These are phyloP conservation scores for Echites panduratus DNA, from an alignment of 257 asterid species.

Conservation along the genomic window DNA sequence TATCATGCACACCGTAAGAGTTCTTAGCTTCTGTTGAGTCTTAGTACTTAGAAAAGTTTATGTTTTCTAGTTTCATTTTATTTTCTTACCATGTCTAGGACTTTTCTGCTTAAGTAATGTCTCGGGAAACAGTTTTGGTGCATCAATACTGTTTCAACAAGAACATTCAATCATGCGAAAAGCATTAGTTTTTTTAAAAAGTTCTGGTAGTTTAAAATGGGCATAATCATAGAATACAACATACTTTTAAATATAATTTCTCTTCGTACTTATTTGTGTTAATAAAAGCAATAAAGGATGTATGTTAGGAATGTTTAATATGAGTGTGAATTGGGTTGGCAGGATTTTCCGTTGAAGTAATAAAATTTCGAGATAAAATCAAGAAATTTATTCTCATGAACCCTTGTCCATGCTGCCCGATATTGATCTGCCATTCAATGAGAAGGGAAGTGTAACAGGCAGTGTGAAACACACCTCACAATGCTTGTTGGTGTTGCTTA, in stretches of 20 bases:
- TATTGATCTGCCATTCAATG: no score
- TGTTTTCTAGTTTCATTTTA: conserved; percentile 7
- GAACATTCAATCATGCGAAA: background rate
- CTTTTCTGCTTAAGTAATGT: conserved; percentile 12
- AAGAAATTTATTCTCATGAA: background rate
- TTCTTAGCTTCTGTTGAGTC: conserved; percentile 6
- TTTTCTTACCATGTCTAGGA: conserved; percentile 14
- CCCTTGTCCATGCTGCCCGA: no score
- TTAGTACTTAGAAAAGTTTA: background rate
- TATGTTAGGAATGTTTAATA: background rate
- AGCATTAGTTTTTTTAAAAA: background rate
- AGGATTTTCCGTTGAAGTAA: background rate
- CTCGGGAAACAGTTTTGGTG: background rate
- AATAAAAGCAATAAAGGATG: background rate
- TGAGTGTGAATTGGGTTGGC: background rate
- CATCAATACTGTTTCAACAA: background rate
- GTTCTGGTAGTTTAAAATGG: background rate
- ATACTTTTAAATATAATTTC: background rate
- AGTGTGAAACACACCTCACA: no score
- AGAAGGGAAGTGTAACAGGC: no score
- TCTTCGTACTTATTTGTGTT: background rate
- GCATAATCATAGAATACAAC: background rate
- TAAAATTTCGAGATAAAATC: background rate
- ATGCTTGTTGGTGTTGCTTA: no score
- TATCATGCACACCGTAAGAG: conserved; percentile 92